Evolutionary conservation across 139 green algal species (phyloP).

Genomic region (Chlorokybus atmophyticus): DNA sequence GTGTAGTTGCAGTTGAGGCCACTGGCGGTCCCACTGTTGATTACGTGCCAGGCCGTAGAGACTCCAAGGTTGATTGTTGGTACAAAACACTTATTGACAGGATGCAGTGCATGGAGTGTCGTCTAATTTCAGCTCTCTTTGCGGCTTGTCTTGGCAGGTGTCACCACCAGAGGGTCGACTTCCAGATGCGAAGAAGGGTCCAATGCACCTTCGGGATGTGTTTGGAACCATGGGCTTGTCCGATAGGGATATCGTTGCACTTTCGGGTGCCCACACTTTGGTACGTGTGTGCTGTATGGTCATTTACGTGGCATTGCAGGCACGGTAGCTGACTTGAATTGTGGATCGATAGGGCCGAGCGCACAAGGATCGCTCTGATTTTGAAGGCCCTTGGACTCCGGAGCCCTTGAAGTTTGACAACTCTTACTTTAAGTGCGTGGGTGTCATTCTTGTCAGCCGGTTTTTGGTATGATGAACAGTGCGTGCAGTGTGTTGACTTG

Average conservation of each 20-base stretch:
- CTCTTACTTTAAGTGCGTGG: slow-evolving; percentile 28
- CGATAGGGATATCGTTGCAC: slow-evolving; percentile 37
- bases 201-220: slow-evolving; percentile 31
- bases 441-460: not conserved
- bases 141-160: not conserved
- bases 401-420: slow-evolving; percentile 40
- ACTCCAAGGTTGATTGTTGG: not conserved
- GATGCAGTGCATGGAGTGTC: not conserved
- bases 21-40: slow-evolving; percentile 15
- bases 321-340: not conserved
- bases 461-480: not conserved
- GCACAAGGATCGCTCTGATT: slow-evolving; percentile 31
- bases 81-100: not conserved
- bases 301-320: too few species aligned
- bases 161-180: slow-evolving; percentile 20
- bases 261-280: slow-evolving; percentile 31
- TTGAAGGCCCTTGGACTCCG: slow-evolving; percentile 35
- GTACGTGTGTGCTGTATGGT: slow-evolving; percentile 1
- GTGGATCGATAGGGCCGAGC: slow-evolving; percentile 8
- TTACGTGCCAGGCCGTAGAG: slow-evolving; percentile 16
- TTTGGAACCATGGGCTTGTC: slow-evolving; percentile 34
- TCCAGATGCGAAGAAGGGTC: slow-evolving; percentile 26
- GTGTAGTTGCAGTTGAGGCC: slow-evolving; percentile 23
- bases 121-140: not conserved
- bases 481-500: not conserved